Conservation (phyloP, 2,329 filamentous ascomycete genomes). For the Endocalyx cinctus region DNA sequence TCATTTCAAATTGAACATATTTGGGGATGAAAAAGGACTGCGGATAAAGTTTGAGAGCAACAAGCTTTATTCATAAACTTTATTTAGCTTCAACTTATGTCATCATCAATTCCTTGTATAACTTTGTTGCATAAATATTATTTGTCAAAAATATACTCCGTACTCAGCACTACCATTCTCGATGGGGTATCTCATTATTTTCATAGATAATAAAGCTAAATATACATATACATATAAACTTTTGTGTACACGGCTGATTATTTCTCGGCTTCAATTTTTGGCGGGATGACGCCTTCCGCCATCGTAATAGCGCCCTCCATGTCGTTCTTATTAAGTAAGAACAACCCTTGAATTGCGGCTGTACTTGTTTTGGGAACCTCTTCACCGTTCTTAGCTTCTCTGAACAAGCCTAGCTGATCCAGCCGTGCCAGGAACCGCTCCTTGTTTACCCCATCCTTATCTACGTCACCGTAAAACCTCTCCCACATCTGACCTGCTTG, state of each 20-base stretch:
- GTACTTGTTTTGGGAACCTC: constrained; percentile 65
- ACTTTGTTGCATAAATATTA: no score
- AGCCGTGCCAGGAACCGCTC: constrained; percentile 67
- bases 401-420: constrained; percentile 65
- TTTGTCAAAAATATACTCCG: no score
- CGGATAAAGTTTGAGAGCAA: no score
- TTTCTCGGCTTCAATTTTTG: constrained; percentile 46
- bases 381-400: constrained; percentile 45
- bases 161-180: no score
- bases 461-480: constrained; percentile 85
- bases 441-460: constrained; percentile 57
- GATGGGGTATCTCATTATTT: no score
- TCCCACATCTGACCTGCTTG: constrained; percentile 90
- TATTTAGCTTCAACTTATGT: no score
- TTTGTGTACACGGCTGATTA: constrained; percentile 11
- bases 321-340: constrained; percentile 90
- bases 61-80: no score
- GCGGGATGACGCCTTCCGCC: constrained; percentile 63
- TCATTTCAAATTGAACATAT: no score
- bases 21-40: no score
- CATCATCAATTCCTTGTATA: no score
- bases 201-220: constrained; percentile 5
- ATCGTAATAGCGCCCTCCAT: constrained; percentile 81
- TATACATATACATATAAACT: constrained; percentile 13
- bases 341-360: constrained; percentile 88